Evolutionary conservation across 495 filamentous ascomycete species (phyloP).

Genomic region (Aspergillus funiculosus): DNA sequence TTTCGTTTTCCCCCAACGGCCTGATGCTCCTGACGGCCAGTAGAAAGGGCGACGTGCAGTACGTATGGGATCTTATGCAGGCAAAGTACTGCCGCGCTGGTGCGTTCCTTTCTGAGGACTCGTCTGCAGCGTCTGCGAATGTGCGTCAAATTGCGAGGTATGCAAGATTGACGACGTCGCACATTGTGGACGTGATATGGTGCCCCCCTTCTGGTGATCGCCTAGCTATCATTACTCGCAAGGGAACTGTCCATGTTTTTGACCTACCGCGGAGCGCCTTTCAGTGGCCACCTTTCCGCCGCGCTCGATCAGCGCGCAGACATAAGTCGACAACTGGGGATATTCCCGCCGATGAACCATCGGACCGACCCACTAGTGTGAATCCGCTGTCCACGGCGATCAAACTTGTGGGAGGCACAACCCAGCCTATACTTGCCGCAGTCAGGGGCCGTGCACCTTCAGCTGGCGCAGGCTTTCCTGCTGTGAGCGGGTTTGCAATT

Average conservation of each 20-base stretch:
- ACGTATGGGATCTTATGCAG: conserved; percentile 89
- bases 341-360: conserved; percentile 34
- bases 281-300: conserved; percentile 82
- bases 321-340: conserved; percentile 28
- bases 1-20: conserved; percentile 84
- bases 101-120: conserved; percentile 37
- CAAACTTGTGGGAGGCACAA: conserved; percentile 48
- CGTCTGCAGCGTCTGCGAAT: conserved; percentile 31
- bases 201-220: conserved; percentile 71
- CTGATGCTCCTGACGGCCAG: conserved; percentile 81
- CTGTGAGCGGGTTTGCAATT: conserved; percentile 44
- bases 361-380: conserved; percentile 48
- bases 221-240: conserved; percentile 79
- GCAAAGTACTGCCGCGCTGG: conserved; percentile 38
- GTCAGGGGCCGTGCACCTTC: conserved; percentile 47
- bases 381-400: conserved; percentile 62
- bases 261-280: conserved; percentile 78
- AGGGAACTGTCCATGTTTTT: conserved; percentile 89
- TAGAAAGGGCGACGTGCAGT: conserved; percentile 85
- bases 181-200: conserved; percentile 87
- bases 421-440: conserved; percentile 55
- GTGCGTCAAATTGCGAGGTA: conserved; percentile 83
- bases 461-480: conserved; percentile 44
- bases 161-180: conserved; percentile 82
- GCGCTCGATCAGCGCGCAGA: conserved; percentile 43